A percentile compares a stretch with the other conserved stretches of the same genome.
phyloP scores from a whole-genome alignment of 2,329 filamentous ascomycete genomes.

The Trichothecium roseum region DNA sequence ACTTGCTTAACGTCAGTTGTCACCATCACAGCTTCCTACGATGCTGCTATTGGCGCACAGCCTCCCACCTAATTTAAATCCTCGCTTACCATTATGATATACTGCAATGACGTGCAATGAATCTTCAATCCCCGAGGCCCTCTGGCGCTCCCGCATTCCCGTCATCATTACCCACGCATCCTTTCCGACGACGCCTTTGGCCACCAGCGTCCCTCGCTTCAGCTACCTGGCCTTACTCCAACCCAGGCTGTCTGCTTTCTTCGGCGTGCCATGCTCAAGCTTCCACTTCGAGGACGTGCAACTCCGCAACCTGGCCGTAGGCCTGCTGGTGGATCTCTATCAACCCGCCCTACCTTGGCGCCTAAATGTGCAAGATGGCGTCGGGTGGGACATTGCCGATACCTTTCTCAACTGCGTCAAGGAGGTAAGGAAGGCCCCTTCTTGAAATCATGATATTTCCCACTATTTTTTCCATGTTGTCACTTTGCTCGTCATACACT shows the following conservation, averaged over 20 bases:
- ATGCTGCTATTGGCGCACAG: no score
- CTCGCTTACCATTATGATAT: no score
- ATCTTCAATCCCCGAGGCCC: conserved; percentile 28
- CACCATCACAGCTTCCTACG: no score
- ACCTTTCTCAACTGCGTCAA: conserved; percentile 56
- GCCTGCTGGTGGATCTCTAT: conserved; percentile 47
- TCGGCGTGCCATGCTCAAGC: conserved; percentile 42
- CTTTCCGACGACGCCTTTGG: conserved; percentile 35
- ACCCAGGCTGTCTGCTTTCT: conserved; percentile 43
- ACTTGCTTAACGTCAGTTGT: no score
- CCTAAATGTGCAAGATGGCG: conserved; percentile 41
- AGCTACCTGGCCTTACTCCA: conserved; percentile 48
- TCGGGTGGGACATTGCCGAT: conserved; percentile 49
- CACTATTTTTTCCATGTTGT: no score
- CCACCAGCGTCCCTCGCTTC: conserved; percentile 46
- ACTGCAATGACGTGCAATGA: conserved; percentile 12
- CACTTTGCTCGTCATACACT: no score
- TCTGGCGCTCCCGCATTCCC: conserved; percentile 45
- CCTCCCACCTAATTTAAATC: no score
- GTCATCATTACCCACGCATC: conserved; percentile 42
- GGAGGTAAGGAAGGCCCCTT: no score
- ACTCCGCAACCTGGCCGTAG: conserved; percentile 41
- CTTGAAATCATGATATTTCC: conserved; percentile 2
- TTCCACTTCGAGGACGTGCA: conserved; percentile 47
- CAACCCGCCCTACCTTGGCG: conserved; percentile 43